phyloP scores from a whole-genome alignment of 768 basidiomycete genomes.

The Calocybe cyanea region DNA sequence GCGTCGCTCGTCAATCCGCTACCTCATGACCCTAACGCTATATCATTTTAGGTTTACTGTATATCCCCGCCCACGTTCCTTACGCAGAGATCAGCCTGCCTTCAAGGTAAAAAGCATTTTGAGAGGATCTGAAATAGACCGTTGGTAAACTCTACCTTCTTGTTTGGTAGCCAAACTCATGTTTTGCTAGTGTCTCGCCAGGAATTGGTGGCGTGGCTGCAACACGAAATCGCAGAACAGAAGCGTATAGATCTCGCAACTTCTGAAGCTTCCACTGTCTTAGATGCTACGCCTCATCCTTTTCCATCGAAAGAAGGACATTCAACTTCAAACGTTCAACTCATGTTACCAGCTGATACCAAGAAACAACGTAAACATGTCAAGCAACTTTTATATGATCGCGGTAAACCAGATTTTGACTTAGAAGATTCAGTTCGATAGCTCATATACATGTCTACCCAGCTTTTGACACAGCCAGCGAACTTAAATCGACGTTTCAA shows the following conservation, averaged over 20 bases:
- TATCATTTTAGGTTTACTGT: slow-evolving; percentile 33
- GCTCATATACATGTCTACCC: not conserved
- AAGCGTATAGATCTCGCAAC: slow-evolving; percentile 67
- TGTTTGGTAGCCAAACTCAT: slow-evolving; percentile 4
- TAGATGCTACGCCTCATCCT: slow-evolving; percentile 32
- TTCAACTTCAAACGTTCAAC: slow-evolving; percentile 47
- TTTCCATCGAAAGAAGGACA: slow-evolving; percentile 35
- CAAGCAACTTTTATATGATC: slow-evolving; percentile 65
- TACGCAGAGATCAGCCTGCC: slow-evolving; percentile 56
- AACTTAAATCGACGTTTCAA: slow-evolving; percentile 57
- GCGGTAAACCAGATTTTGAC: slow-evolving; percentile 39
- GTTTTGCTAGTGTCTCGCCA: slow-evolving; percentile 41
- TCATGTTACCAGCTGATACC: slow-evolving; percentile 62
- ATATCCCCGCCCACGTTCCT: slow-evolving; percentile 48
- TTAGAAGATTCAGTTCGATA: not conserved
- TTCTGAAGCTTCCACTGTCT: slow-evolving; percentile 47
- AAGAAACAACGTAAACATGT: slow-evolving; percentile 74
- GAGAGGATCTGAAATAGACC: slow-evolving; percentile 71
- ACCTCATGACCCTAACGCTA: not conserved
- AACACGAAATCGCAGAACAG: slow-evolving; percentile 76
- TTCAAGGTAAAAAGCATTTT: slow-evolving; percentile 85
- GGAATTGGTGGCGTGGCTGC: slow-evolving; percentile 72
- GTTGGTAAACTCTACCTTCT: slow-evolving; percentile 33
- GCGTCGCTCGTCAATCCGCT: slow-evolving; percentile 18
- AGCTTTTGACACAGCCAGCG: slow-evolving; percentile 63